Evolutionary conservation across 306 rosid genomes (phyloP), one percentile per base, ranked within the genome.

Genomic region (Pyrus communis): DNA sequence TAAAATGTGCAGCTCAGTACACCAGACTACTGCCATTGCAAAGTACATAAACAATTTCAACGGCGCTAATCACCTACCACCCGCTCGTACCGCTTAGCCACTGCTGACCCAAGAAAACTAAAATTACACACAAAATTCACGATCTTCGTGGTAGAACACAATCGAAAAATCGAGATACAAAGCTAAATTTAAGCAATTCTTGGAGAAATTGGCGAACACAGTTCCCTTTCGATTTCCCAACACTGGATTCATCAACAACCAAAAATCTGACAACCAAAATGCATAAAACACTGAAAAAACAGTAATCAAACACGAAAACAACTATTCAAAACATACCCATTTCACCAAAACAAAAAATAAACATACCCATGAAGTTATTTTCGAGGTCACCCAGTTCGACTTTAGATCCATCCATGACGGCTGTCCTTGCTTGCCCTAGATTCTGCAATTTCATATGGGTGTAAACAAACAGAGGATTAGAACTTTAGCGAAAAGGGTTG

Each of bases 161-260:
- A 28, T 28, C 30, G 30, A 28, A 28, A 28, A 28, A 28, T 28
- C 30, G 30, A 28, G 30, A 28, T 28, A 28, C 30, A 28, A 28
- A 28, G 30, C 30, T 28, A 30, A 30, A 30, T 30, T 30, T 30
- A 30, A 4, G 31, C 43, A 95, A 85, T 88, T 95, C 97, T 79
- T 95, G 97, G 79, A 95, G 97, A 88, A 95, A 95, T 61, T 97
- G 89, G 78, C 97, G 89, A 14, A 87, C 99, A 81, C 92, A 85
- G 81, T 92, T 92, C 45, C 96, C 99, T 89, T 89, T 95, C 3
- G 99, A 90, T 77, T 92, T 91, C 75, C 99, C 99, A 60, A 95
- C 78, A 79, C 91, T 82, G 35, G 93, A 83, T 63, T 92, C 91
- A 71, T 95, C 99, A 77, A 95, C 98, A 89, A 78, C 46, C 68